phyloP scores from a whole-genome alignment of 768 basidiomycete species.

The Leucocoprinus leucothites region DNA sequence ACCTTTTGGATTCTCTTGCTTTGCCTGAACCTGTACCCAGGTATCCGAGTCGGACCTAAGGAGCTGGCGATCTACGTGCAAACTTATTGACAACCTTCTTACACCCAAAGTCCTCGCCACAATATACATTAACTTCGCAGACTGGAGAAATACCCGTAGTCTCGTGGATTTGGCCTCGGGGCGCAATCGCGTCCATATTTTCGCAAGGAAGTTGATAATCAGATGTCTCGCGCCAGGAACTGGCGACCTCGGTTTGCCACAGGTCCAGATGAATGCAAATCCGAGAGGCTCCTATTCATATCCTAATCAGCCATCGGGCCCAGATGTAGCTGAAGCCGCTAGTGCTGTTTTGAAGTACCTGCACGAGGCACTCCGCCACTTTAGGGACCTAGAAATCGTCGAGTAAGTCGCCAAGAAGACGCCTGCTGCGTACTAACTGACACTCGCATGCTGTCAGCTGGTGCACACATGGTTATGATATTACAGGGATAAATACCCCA shows the following conservation, averaged over 20 bases:
- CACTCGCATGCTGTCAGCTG: neutral
- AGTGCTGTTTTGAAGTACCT: neutral
- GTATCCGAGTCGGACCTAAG: neutral
- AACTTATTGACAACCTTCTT: neutral
- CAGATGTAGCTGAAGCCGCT: neutral
- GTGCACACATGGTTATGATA: neutral
- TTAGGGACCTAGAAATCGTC: neutral
- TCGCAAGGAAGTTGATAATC: neutral
- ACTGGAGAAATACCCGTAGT: neutral
- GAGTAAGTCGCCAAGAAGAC: neutral
- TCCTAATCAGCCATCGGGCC: neutral
- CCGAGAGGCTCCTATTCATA: neutral
- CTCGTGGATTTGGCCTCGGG: neutral
- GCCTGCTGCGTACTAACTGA: neutral
- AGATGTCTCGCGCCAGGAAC: neutral
- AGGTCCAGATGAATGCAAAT: neutral
- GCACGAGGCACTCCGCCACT: neutral
- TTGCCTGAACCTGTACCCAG: neutral
- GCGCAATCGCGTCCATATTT: neutral
- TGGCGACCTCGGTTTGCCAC: neutral
- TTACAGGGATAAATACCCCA: neutral
- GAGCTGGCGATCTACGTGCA: neutral
- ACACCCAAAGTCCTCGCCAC: neutral
- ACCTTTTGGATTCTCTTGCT: too few relatives aligned
- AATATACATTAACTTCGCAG: neutral